These are phyloP conservation scores for Dactylella cylindrospora DNA, from an alignment of 2,329 filamentous ascomycete species.

Conservation along the genomic window DNA sequence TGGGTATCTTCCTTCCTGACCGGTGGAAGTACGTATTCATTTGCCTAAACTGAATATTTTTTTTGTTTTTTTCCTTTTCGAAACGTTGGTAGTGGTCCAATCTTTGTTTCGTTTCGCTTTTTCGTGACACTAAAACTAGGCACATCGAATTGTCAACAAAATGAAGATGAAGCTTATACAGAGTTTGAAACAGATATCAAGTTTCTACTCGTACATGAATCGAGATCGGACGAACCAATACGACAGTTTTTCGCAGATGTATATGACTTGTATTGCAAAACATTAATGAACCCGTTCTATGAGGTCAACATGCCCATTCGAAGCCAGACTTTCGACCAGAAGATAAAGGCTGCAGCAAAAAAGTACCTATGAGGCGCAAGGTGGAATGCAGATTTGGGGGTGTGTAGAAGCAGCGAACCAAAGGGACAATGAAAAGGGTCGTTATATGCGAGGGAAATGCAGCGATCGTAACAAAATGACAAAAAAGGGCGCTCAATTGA, in stretches of 20 bases:
- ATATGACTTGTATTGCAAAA: slow-evolving; percentile 96
- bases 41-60: no score
- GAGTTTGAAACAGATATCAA: slow-evolving; percentile 63
- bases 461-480: slow-evolving; percentile 29
- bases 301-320: slow-evolving; percentile 77
- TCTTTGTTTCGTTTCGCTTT: slow-evolving; percentile 7
- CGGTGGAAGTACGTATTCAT: slow-evolving; percentile 62
- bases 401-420: slow-evolving; percentile 12
- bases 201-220: slow-evolving; percentile 90
- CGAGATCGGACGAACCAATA: slow-evolving; percentile 90
- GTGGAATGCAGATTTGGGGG: background rate
- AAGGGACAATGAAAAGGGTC: slow-evolving; percentile 9
- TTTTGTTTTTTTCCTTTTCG: no score
- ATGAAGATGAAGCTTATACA: slow-evolving; percentile 19
- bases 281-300: slow-evolving; percentile 97
- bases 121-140: slow-evolving; percentile 7
- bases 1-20: slow-evolving; percentile 95
- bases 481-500: no score
- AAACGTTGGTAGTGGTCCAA: no score
- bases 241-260: slow-evolving; percentile 92
- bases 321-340: slow-evolving; percentile 79
- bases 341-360: slow-evolving; percentile 82
- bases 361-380: slow-evolving; percentile 71
- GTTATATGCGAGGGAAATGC: slow-evolving; percentile 38
- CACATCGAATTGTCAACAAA: background rate